These are phyloP conservation scores for Vaccinium vitisidaea DNA, from an alignment of 148 eudicot genomes.

Conservation along the genomic window DNA sequence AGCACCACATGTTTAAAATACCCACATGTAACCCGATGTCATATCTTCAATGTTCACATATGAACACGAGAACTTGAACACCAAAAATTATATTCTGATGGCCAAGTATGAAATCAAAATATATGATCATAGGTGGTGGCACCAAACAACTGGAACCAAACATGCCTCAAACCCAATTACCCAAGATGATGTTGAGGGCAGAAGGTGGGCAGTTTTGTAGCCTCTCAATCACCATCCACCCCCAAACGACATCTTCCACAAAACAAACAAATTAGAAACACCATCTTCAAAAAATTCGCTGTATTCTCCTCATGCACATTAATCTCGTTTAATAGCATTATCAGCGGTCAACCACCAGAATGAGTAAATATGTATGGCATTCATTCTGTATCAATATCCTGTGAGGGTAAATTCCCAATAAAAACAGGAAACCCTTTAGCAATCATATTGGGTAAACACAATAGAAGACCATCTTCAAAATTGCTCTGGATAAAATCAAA, in stretches of 20 bases:
- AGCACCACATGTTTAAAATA: not conserved
- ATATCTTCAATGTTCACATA: not conserved
- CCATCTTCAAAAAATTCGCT: not conserved
- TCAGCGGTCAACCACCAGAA: not conserved
- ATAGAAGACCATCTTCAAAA: slow-evolving; percentile 4
- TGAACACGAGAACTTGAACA: not conserved
- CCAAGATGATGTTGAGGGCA: not conserved
- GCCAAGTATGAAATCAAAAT: not conserved
- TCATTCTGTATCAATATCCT: not conserved
- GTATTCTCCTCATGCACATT: not conserved
- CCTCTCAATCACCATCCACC: not conserved
- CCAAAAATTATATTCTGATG: not conserved
- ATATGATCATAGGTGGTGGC: slow-evolving; percentile 3
- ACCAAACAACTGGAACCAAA: not conserved
- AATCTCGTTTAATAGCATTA: not conserved
- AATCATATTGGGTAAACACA: not conserved
- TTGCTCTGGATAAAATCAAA: not conserved
- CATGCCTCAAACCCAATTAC: not conserved
- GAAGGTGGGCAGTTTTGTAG: slow-evolving; percentile 6
- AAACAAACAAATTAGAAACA: not conserved
- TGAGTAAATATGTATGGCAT: not conserved
- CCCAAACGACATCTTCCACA: not conserved
- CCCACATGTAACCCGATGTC: not conserved
- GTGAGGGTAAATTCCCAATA: not conserved
- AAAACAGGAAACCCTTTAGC: not conserved